A percentile compares a stretch with the other conserved stretches of the same genome.
These are phyloP conservation scores for Kodamaea laetipori DNA, from an alignment of 805 yeast species.

Conservation along the genomic window DNA sequence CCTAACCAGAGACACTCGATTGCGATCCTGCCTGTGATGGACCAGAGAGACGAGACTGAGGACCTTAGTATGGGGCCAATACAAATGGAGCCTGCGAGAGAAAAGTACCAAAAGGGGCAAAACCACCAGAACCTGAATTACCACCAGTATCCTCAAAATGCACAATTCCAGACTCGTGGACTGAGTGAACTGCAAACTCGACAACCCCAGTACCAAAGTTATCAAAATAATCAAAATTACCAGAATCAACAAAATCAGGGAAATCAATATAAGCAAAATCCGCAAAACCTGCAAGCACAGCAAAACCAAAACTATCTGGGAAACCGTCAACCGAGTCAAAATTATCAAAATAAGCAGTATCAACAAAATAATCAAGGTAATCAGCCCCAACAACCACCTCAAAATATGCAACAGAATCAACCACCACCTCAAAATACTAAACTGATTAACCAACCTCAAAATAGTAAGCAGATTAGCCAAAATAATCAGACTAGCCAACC, in stretches of 20 bases:
- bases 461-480: not conserved
- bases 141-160: conserved; percentile 1
- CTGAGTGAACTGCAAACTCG: conserved; percentile 1
- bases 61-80: not conserved
- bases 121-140: not conserved
- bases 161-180: no score
- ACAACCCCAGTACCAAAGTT: not conserved
- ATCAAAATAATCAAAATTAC: no score
- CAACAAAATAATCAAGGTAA: conserved; percentile 2
- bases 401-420: conserved; percentile 8
- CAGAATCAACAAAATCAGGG: not conserved
- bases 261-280: not conserved
- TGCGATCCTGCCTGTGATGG: conserved; percentile 26
- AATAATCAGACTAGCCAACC: not conserved
- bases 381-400: conserved; percentile 6
- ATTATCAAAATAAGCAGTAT: not conserved
- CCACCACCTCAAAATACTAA: not conserved
- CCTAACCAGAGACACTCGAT: conserved; percentile 31
- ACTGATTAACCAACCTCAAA: not conserved
- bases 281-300: not conserved
- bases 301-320: no score
- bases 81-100: not conserved
- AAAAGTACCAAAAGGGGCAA: conserved; percentile 1
- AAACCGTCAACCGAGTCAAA: not conserved
- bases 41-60: conserved; percentile 13